Base-by-base conservation (phyloP, 176 grass and related monocot species). In the Juncus inflexus region DNA sequence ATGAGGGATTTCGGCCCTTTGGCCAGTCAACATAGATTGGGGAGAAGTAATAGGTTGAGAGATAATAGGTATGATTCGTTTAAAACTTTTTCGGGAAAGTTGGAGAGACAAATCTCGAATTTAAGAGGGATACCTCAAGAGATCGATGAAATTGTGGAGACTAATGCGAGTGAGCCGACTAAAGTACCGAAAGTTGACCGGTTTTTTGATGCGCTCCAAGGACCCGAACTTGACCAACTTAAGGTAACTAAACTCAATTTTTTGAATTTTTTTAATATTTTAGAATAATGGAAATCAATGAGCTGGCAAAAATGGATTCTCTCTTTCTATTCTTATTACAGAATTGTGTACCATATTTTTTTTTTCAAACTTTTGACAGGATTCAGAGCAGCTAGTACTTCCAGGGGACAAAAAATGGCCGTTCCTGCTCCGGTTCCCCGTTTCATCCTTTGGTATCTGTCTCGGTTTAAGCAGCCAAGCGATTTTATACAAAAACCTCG, bases 121-220 rank as follows among this genome's bases (percentile, higher is more conserved):
- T 82, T 95, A 0, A 81, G 74, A 0, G 78, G 83, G 54, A 63
- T 64, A 58, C 61, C 70, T 15, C 82, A 60, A 9, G 68, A 80
- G 51, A 41, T 61, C 40, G 58, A 65, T 68, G 78, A 60, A 10
- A 37, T 12, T 36, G 55, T 43, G 52, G 13, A 35, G 49, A 38
- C 52, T 50, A 51, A 28, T 7, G 14, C 60, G 15, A 62, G 12
- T 28, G 68, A 71, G 68, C 35, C 8, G 37, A 16, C 75, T 3
- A 53, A 51, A 43, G 60, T 84, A 74, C 90, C 90, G 40, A 14
- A 58, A 55, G 75, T 90, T 4, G 87, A 85, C 14, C 84, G 91
- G 12, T 96, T 90, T 80, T 96, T 96, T 68, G 79, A 83, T n/a
- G 91, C 91, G 51, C 64, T 96, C n/a, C 83, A 96, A 87, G 91